Evolutionary conservation across 352 stramenopile genomes (phyloP).

Genomic region (Pythium aphanidermatum): DNA sequence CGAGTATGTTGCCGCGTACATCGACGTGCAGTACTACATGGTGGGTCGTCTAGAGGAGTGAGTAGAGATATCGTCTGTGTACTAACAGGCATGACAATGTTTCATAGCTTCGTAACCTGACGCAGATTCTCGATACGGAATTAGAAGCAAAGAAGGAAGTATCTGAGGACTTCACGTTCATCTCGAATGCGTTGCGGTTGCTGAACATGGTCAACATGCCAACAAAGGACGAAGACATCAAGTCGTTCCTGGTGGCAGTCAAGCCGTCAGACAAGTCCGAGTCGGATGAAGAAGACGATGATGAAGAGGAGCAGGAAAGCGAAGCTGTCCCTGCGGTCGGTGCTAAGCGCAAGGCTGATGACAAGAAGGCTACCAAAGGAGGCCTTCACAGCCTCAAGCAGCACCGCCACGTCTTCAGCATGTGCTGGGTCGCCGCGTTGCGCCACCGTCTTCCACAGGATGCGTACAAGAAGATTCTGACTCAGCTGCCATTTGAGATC

Average conservation of each 20-base stretch:
- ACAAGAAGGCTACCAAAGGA: slow-evolving; percentile 32
- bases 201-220: slow-evolving; percentile 75
- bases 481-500: slow-evolving; percentile 90
- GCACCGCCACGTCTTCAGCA: slow-evolving; percentile 70
- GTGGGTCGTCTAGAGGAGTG: too few relatives aligned
- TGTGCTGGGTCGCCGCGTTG: slow-evolving; percentile 74
- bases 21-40: slow-evolving; percentile 88
- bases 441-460: slow-evolving; percentile 62
- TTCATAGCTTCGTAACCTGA: slow-evolving; percentile 20
- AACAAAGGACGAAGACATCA: slow-evolving; percentile 48
- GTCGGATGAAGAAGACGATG: slow-evolving; percentile 17
- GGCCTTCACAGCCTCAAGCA: slow-evolving; percentile 59
- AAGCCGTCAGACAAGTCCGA: slow-evolving; percentile 50
- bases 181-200: slow-evolving; percentile 62
- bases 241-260: slow-evolving; percentile 58
- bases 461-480: slow-evolving; percentile 89
- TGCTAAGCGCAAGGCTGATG: slow-evolving; percentile 48
- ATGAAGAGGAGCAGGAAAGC: slow-evolving; percentile 27
- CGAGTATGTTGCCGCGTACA: slow-evolving; percentile 78
- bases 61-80: too few relatives aligned
- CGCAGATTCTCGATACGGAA: slow-evolving; percentile 25
- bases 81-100: not conserved
- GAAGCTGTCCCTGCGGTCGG: slow-evolving; percentile 21
- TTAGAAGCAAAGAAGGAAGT: slow-evolving; percentile 26
- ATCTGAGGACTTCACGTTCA: slow-evolving; percentile 36